Conservation (phyloP, 1,139 yeast genomes). For the Saccharomyces hybrid region DNA sequence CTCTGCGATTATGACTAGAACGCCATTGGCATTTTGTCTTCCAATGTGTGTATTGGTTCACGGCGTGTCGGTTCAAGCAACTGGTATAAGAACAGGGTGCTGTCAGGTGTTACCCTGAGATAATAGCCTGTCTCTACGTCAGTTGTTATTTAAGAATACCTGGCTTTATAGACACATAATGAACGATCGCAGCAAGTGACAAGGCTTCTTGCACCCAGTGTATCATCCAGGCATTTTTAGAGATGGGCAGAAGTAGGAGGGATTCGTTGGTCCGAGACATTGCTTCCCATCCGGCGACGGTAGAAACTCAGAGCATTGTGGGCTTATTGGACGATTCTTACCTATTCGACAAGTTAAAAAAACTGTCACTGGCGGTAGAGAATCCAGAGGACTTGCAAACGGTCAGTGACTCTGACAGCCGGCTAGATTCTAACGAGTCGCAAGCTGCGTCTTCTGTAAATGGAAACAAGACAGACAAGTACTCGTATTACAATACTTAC, state of each 20-base stretch:
- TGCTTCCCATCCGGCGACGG: constrained; percentile 17
- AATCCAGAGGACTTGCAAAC: not conserved
- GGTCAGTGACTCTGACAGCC: not conserved
- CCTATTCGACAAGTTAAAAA: constrained; percentile 19
- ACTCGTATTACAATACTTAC: constrained; percentile 6
- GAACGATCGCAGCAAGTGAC: not conserved
- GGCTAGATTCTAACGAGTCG: not conserved
- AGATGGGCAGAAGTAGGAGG: constrained; percentile 21
- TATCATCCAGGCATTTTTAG: not conserved
- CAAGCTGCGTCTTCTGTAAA: not conserved
- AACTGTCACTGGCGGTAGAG: constrained; percentile 13
- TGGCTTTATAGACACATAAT: not conserved
- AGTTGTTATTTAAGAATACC: not conserved
- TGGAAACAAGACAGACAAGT: not conserved
- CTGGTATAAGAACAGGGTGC: not conserved
- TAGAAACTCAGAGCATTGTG: constrained; percentile 11
- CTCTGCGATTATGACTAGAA: not conserved
- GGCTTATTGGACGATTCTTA: constrained; percentile 23
- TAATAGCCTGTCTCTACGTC: not conserved
- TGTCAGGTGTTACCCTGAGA: not conserved
- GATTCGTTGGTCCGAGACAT: constrained; percentile 26
- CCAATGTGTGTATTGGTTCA: not conserved
- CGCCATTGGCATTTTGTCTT: not conserved
- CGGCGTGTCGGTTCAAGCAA: not conserved
- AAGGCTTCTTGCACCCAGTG: not conserved